Evolutionary conservation across 441 rosid genomes (phyloP).

Genomic region (Erodium moschatum): DNA sequence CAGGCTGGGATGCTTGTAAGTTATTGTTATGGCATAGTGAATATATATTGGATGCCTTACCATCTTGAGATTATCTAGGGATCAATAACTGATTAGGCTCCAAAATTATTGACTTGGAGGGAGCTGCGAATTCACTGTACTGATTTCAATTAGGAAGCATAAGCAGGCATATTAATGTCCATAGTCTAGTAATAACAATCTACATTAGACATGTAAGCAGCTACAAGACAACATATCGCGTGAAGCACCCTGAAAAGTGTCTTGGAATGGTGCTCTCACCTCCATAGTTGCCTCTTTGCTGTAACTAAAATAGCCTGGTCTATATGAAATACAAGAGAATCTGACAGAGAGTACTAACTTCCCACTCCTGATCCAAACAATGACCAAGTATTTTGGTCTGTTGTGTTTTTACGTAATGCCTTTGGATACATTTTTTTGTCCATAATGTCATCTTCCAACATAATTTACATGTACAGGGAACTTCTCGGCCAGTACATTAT

Average conservation of each 20-base stretch:
- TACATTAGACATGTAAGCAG: neutral
- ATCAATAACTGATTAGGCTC: neutral
- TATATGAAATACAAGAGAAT: conserved; percentile 6
- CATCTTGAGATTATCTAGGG: neutral
- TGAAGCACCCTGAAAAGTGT: neutral
- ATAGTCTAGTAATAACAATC: neutral
- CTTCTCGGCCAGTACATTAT: conserved; percentile 86
- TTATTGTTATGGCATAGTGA: neutral
- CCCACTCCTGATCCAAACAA: neutral
- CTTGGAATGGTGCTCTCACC: neutral
- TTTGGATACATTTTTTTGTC: neutral
- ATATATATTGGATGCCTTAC: neutral
- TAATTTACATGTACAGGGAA: conserved; percentile 42
- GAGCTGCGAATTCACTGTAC: neutral
- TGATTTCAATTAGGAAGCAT: neutral
- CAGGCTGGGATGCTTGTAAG: conserved; percentile 76
- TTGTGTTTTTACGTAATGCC: neutral
- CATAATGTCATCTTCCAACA: conserved; percentile 7
- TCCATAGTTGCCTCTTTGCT: neutral
- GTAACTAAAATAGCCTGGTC: neutral
- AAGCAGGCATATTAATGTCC: neutral
- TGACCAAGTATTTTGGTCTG: neutral
- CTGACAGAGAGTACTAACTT: neutral
- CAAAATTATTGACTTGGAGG: neutral
- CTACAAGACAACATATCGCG: neutral